These are phyloP conservation scores for Chamaecrista fasciculata DNA, from an alignment of 306 rosid species.

Conservation along the genomic window DNA sequence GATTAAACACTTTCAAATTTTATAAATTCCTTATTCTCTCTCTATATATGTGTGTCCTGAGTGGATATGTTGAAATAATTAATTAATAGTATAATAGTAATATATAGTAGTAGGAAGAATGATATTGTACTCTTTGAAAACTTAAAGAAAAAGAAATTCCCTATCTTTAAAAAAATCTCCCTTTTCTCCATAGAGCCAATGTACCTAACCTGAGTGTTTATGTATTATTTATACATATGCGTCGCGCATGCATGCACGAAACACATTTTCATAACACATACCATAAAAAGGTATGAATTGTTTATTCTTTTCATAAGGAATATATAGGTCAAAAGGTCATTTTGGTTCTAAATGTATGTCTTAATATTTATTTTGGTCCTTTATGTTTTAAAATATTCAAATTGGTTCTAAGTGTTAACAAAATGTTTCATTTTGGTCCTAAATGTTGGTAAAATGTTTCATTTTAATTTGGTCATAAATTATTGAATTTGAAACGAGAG, in stretches of 20 bases:
- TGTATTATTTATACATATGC: neutral
- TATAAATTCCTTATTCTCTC: no score
- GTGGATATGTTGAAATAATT: neutral
- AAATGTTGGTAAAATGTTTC: no score
- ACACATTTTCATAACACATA: constrained; percentile 12
- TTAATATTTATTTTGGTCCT: no score
- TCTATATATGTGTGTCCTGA: neutral
- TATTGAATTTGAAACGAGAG: no score
- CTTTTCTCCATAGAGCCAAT: constrained; percentile 16
- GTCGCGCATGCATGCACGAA: constrained; percentile 26
- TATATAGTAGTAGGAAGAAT: neutral
- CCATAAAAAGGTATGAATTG: neutral
- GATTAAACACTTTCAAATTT: no score
- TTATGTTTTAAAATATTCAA: no score
- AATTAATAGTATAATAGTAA: neutral
- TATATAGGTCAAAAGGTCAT: no score
- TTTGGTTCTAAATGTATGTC: no score
- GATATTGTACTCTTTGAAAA: neutral
- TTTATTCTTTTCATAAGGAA: constrained; percentile 25
- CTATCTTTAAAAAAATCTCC: constrained; percentile 13
- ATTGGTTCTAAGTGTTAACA: no score
- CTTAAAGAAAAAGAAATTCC: neutral
- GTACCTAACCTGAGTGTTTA: constrained; percentile 26
- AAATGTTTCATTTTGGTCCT: no score
- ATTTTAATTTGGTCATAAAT: no score